These are phyloP conservation scores for Scleroderma citrinum DNA, from an alignment of 768 basidiomycete genomes.

Conservation along the genomic window DNA sequence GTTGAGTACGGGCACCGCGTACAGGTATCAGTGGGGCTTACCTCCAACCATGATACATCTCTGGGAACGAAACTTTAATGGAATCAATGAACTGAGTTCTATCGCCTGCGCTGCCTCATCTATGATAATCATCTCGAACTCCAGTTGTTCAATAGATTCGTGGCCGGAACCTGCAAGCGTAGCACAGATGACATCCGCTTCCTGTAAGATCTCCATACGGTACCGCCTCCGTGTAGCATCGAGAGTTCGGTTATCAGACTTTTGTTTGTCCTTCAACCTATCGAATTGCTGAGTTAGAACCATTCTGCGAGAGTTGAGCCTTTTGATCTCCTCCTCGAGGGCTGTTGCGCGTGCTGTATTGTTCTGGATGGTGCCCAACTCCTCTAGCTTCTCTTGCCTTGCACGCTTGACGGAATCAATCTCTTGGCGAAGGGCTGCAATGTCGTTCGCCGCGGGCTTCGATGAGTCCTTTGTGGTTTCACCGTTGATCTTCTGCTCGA, in stretches of 20 bases:
- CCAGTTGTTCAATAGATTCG: conserved; percentile 72
- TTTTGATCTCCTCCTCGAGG: conserved; percentile 68
- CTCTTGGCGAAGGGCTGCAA: conserved; percentile 55
- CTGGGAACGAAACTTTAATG: conserved; percentile 78
- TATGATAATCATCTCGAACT: conserved; percentile 95
- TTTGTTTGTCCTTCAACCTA: conserved; percentile 74
- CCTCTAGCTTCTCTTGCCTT: conserved; percentile 54
- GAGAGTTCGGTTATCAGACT: conserved; percentile 71
- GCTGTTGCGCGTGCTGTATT: conserved; percentile 46
- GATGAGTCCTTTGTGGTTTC: conserved; percentile 32
- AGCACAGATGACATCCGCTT: conserved; percentile 90
- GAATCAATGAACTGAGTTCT: conserved; percentile 91
- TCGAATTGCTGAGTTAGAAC: conserved; percentile 66
- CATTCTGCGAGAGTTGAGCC: conserved; percentile 59
- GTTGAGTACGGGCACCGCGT: background rate
- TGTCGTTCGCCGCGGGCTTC: conserved; percentile 52
- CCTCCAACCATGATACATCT: conserved; percentile 93
- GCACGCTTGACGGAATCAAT: conserved; percentile 61
- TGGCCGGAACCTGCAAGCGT: conserved; percentile 94
- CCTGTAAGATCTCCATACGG: conserved; percentile 68
- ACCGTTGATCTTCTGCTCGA: conserved; percentile 65
- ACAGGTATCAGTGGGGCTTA: conserved; percentile 20
- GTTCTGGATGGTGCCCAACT: conserved; percentile 51
- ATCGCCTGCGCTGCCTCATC: conserved; percentile 98
- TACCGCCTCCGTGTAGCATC: conserved; percentile 76